Evolutionary conservation across 2,329 filamentous ascomycete species (phyloP).

Genomic region (Cyphellophora europaea): DNA sequence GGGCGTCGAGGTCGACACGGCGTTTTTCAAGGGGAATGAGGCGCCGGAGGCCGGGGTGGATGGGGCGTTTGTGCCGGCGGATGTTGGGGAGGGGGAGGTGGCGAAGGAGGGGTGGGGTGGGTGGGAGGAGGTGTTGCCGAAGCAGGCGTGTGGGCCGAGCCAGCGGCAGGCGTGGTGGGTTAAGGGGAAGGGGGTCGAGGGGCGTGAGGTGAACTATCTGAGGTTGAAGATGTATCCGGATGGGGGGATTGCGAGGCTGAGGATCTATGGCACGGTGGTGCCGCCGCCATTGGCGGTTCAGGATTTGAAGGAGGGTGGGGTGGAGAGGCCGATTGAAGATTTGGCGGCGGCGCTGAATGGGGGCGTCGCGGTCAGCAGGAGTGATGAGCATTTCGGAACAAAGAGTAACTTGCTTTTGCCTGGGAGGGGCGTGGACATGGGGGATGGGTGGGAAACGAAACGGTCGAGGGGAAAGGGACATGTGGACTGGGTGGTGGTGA

Average conservation of each 20-base stretch:
- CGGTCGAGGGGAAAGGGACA: constrained; percentile 29
- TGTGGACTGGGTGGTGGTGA: constrained; percentile 32
- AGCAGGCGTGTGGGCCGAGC: constrained; percentile 29
- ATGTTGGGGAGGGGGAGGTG: constrained; percentile 20
- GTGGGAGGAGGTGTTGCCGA: constrained; percentile 31
- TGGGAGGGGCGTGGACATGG: constrained; percentile 35
- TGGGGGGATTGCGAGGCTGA: constrained; percentile 33
- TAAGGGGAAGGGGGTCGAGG: constrained; percentile 11
- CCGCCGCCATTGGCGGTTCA: constrained; percentile 20
- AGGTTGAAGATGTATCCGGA: constrained; percentile 37
- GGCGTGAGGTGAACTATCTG: constrained; percentile 32
- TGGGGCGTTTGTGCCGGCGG: constrained; percentile 21
- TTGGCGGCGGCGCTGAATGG: constrained; percentile 32
- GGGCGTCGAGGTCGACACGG: constrained; percentile 36
- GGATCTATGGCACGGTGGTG: constrained; percentile 33
- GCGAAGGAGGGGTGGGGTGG: constrained; percentile 23
- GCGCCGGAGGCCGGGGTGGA: constrained; percentile 33
- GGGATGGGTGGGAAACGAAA: constrained; percentile 35
- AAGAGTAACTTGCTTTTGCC: constrained; percentile 31
- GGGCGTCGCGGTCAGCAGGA: constrained; percentile 29
- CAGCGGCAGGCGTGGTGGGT: constrained; percentile 34
- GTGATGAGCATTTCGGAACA: constrained; percentile 33
- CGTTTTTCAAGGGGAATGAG: constrained; percentile 36
- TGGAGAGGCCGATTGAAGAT: constrained; percentile 24
- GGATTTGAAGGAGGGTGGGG: constrained; percentile 3